Evolutionary conservation across 2,329 filamentous ascomycete genomes (phyloP).

Genomic region (Torrubiella hemipterigena): DNA sequence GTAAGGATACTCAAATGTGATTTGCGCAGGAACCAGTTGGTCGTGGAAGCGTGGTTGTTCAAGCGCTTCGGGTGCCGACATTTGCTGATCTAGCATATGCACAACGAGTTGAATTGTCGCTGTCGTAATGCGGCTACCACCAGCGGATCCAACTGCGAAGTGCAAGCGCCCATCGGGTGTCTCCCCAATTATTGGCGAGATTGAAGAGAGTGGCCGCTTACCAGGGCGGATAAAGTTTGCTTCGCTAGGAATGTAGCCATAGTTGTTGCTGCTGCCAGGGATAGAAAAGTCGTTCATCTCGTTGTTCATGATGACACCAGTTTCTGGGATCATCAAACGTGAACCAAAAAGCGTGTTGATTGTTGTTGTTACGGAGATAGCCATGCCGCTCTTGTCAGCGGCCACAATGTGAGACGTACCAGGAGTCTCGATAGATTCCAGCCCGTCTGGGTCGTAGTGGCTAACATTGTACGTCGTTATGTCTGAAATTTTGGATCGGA

Average conservation of each 20-base stretch:
- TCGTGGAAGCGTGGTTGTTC: constrained; percentile 65
- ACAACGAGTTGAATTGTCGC: constrained; percentile 68
- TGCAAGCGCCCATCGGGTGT: constrained; percentile 55
- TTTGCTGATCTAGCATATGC: constrained; percentile 55
- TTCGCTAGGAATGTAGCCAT: constrained; percentile 64
- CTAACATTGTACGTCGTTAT: constrained; percentile 23
- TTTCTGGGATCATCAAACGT: constrained; percentile 65
- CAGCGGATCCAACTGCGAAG: constrained; percentile 64
- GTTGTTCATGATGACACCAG: constrained; percentile 61
- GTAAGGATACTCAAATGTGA: constrained; percentile 60
- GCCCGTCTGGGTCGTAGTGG: constrained; percentile 30
- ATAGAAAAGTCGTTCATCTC: constrained; percentile 66
- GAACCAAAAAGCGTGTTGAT: constrained; percentile 74
- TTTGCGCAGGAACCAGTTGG: constrained; percentile 60
- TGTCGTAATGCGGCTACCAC: constrained; percentile 77
- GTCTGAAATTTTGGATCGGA: constrained; percentile 33
- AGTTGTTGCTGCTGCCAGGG: constrained; percentile 57
- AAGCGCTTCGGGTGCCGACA: constrained; percentile 52
- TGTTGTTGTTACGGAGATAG: constrained; percentile 69
- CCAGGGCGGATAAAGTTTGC: constrained; percentile 66
- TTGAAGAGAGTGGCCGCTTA: constrained; percentile 69
- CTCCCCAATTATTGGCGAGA: constrained; percentile 67
- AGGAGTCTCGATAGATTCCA: constrained; percentile 44
- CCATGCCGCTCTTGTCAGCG: constrained; percentile 57
- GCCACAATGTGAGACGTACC: constrained; percentile 58